These are phyloP conservation scores for Pestalotiopsis fici DNA, from an alignment of 2,329 filamentous ascomycete genomes.

Conservation along the genomic window DNA sequence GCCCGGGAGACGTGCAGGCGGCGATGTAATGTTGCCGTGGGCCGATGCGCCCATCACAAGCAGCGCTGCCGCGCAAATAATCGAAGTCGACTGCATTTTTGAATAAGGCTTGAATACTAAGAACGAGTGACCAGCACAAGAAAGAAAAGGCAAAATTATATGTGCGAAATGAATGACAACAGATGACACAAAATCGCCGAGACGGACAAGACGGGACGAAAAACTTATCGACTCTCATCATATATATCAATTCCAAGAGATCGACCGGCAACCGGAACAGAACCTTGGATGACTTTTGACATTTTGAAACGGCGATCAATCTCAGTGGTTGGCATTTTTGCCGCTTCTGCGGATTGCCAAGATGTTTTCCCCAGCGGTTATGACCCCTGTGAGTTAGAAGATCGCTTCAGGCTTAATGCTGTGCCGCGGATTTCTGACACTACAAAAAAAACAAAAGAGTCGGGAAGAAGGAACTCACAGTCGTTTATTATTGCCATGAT, in stretches of 20 bases:
- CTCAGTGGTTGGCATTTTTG: background rate
- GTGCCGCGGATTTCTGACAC: background rate
- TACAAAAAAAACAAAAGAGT: background rate
- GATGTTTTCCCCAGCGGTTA: background rate
- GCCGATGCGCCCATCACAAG: slow-evolving; percentile 33
- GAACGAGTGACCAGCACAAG: slow-evolving; percentile 9
- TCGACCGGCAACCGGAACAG: background rate
- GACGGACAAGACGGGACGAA: background rate
- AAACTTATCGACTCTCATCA: background rate
- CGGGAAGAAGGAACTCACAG: background rate
- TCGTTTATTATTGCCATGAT: background rate
- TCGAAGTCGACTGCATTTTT: background rate
- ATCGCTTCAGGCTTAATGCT: background rate
- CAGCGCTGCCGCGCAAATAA: slow-evolving; percentile 15
- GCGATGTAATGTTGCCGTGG: slow-evolving; percentile 45
- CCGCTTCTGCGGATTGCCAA: background rate
- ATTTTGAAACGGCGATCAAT: background rate
- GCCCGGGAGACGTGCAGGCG: slow-evolving; percentile 41
- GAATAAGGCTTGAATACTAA: background rate
- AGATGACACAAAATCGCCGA: background rate
- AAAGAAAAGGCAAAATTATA: background rate
- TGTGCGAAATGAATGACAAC: background rate
- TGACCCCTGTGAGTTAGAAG: background rate
- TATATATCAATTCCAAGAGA: background rate
- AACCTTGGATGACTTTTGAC: background rate